Base-by-base conservation (phyloP, 306 rosid genomes). In the Acmispon strigosus region DNA sequence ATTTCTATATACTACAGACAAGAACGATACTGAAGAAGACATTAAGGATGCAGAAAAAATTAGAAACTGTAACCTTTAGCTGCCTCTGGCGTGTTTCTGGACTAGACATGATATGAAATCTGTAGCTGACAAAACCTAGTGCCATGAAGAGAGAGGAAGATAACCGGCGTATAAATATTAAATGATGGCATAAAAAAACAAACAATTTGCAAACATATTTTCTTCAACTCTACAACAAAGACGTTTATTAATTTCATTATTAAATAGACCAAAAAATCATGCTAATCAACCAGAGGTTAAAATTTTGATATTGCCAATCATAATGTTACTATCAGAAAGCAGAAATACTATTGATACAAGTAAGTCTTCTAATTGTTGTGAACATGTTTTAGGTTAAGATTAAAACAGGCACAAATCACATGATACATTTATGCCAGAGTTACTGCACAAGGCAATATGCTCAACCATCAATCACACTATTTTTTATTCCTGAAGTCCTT, bases 111-210 rank as follows among this genome's bases (percentile, higher is more conserved):
- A 86, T 66, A 65, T 78, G 72, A 74, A 92, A 90, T 54, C 59
- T 78, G 87, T 85, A 92, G 85, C 76, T 72, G 48, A 90, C 74
- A 84, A 75, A 81, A 66, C 90, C 98, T 88, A 69, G 43, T 39
- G 59, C 45, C 60, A 79, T 62, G 48, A 53, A 77, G 67, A 62
- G 55, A 60, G 51, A 60, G 32, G n/a, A 32, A 39, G 11, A 44
- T 39, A 70, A 62, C 48, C 61, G 62, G 37, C 73, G 52, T 22
- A 70, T 62, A 76, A 52, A 58, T 58, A 49, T 51, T 37, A 14
- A 36, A 62, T 62, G 48, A 57, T 41, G 41, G 69, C 6, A 69
- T 42, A 47, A 69, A 65, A 22, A 2, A 72, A 73, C 7, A 60
- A 79, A 63, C 39, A 78, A 62, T 44, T 51, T 51, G 49, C 71